Evolutionary conservation across 169 alveolate genomes (phyloP).

Genomic region (Eimeria necatrix): DNA sequence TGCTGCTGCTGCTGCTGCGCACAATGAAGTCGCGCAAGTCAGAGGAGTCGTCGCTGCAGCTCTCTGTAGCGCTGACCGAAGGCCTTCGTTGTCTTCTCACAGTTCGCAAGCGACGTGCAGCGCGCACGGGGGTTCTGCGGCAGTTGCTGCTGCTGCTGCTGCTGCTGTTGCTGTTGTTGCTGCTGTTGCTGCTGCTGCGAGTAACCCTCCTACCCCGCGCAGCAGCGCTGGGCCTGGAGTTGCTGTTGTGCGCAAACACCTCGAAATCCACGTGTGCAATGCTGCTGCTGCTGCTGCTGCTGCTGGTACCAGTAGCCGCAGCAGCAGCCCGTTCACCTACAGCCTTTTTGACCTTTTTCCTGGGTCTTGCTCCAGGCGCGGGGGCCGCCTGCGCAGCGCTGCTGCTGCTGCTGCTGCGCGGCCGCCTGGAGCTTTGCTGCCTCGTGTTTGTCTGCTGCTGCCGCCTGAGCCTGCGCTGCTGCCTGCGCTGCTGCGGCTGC

Average conservation of each 20-base stretch:
- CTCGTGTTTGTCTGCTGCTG: too few species aligned
- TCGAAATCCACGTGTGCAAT: neutral
- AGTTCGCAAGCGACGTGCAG: neutral
- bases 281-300: slow-evolving; percentile 56
- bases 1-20: slow-evolving; percentile 48
- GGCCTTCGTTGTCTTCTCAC: neutral
- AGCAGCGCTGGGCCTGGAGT: neutral
- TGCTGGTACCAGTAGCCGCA: slow-evolving; percentile 14
- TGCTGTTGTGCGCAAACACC: neutral
- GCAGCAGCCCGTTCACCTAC: neutral
- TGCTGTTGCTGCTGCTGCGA: slow-evolving; percentile 11
- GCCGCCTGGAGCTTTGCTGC: neutral
- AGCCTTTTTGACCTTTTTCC: neutral
- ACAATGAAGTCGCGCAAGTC: neutral
- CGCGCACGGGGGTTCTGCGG: neutral
- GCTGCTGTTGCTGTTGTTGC: slow-evolving; percentile 8
- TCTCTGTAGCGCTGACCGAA: neutral
- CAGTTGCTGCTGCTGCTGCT: slow-evolving; percentile 7
- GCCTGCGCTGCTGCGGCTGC: neutral
- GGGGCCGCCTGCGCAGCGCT: neutral
- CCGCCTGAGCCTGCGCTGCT: neutral
- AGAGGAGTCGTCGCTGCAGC: slow-evolving; percentile 29
- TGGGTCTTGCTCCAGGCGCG: neutral
- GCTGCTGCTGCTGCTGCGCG: neutral
- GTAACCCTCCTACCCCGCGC: neutral